Percentiles rank a stretch among this genome's conserved stretches.
Conservation (phyloP, 2,329 filamentous ascomycete genomes). For the Sclerotinia glacialis region DNA sequence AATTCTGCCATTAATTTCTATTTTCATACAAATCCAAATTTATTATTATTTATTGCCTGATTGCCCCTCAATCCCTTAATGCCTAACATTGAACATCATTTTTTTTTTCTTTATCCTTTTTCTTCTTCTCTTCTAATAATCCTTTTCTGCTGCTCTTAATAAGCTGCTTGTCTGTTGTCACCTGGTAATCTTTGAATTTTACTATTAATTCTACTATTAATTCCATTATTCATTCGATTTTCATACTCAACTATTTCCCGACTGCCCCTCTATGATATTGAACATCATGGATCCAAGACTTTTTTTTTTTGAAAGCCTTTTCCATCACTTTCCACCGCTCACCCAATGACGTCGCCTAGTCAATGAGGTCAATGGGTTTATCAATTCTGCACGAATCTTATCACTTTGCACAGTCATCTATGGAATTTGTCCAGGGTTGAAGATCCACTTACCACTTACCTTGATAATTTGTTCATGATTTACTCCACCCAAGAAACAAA, state of each 20-base stretch:
- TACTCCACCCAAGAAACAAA: neutral
- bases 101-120: too few species aligned
- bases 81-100: too few species aligned
- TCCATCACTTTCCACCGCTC: constrained; percentile 5
- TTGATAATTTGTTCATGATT: neutral
- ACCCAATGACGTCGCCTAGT: constrained; percentile 8
- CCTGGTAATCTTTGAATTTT: too few species aligned
- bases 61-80: too few species aligned
- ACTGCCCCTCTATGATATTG: neutral
- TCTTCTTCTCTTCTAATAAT: too few species aligned
- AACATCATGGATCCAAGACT: neutral
- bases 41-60: too few species aligned
- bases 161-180: too few species aligned
- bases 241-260: neutral
- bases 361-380: too few species aligned
- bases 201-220: neutral
- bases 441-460: neutral
- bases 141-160: too few species aligned
- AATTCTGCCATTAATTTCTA: neutral
- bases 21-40: too few species aligned
- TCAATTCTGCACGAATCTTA: too few species aligned
- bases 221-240: too few species aligned
- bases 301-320: neutral
- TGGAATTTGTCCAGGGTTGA: neutral
- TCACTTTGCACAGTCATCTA: neutral